Percentiles rank a stretch among this genome's conserved stretches.
These are phyloP conservation scores for Aspergillus oerlinghausenensis DNA, from an alignment of 2,329 filamentous ascomycete genomes.

Conservation along the genomic window DNA sequence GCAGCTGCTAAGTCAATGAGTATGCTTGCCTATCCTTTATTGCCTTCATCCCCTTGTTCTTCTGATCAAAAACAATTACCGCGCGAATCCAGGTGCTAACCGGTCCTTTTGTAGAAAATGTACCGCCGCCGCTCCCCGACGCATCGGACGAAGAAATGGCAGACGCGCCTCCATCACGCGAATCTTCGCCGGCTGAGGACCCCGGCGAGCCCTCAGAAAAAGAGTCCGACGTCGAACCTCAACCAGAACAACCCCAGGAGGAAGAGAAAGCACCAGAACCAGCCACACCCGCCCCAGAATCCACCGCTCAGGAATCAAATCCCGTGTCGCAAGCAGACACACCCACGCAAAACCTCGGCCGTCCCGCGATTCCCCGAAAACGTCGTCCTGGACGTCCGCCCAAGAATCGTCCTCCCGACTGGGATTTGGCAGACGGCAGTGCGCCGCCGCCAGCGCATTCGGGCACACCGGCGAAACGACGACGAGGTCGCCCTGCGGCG, in stretches of 20 bases:
- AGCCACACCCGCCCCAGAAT: slow-evolving; percentile 36
- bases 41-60: slow-evolving; percentile 1
- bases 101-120: slow-evolving; percentile 32
- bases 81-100: slow-evolving; percentile 15
- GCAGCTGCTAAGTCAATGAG: slow-evolving; percentile 45
- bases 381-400: slow-evolving; percentile 76
- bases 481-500: slow-evolving; percentile 53
- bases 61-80: slow-evolving; percentile 1
- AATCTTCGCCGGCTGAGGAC: slow-evolving; percentile 31
- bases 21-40: slow-evolving; percentile 22
- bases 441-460: slow-evolving; percentile 41
- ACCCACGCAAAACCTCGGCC: slow-evolving; percentile 44
- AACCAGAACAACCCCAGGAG: slow-evolving; percentile 38
- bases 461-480: slow-evolving; percentile 51
- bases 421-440: slow-evolving; percentile 57
- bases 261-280: slow-evolving; percentile 43
- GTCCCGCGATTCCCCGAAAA: slow-evolving; percentile 62
- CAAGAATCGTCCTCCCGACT: slow-evolving; percentile 77
- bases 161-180: slow-evolving; percentile 32
- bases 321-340: slow-evolving; percentile 47
- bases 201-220: slow-evolving; percentile 28
- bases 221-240: slow-evolving; percentile 23
- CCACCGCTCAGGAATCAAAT: slow-evolving; percentile 39
- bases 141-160: slow-evolving; percentile 44
- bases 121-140: slow-evolving; percentile 38